Evolutionary conservation across 2,329 filamentous ascomycete species (phyloP), one percentile per base, ranked within the genome.

Genomic region (Verticillium klebahnii): DNA sequence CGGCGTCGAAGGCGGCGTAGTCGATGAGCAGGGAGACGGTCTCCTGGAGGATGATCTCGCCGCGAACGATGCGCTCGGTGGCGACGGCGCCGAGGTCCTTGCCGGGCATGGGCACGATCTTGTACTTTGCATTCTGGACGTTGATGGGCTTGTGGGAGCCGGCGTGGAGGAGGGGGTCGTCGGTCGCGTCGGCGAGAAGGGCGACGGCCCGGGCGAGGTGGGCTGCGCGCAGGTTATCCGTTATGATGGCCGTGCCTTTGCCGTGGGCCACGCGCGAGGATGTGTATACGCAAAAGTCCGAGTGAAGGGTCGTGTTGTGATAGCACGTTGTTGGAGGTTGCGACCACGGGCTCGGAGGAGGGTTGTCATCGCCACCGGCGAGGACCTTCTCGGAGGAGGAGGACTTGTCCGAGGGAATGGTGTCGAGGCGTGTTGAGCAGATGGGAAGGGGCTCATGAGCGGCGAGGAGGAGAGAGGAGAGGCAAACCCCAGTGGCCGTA

Each of bases 51-150:
- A 79, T 73, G 55, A 69, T 67, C 58, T 77, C 75, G 40, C 76
- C 76, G 36, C 74, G 68, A 34, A 65, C 62, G 64, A 78, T 73
- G 63, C 67, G 68, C 36, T 66, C 60, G 5, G 65, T 71, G 12
- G 77, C 76, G 7, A 77, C 69, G 5, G 78, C 64, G 32, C 77
- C 77, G 62, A 70, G 94, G 45, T 72, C 76, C 63, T 78, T 79
- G 34, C 75, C 75, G 8, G 73, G 73, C 36, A 79, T 70, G 11
- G 69, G 69, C 29, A 71, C 70, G n/a, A 77, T 69, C 55, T 69
- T 65, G 67, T 74, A 77, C 52, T 67, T 70, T 37, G 56, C 60
- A 40, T 64, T 40, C 37, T 50, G 19, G 15, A 58, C 57, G 25
- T 58, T 58, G 57, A 58, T 45, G 37, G 57, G 57, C 25, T 58